These are phyloP conservation scores for Salvia splendens DNA, from an alignment of 257 asterid genomes.

Conservation along the genomic window DNA sequence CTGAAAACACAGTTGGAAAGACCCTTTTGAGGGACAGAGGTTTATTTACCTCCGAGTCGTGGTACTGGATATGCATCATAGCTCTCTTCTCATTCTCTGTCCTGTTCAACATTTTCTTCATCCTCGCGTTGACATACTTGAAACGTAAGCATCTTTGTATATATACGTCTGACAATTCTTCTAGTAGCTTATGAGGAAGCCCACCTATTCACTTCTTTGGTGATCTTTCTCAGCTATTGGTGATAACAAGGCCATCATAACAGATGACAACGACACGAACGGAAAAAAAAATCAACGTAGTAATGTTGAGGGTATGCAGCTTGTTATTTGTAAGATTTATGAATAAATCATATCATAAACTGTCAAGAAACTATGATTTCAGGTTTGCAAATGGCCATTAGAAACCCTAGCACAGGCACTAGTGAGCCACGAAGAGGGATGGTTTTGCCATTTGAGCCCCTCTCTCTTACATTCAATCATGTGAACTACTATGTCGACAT, in stretches of 20 bases:
- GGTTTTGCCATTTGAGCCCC: constrained; percentile 79
- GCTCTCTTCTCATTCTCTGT: constrained; percentile 73
- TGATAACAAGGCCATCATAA: constrained; percentile 54
- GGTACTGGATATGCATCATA: constrained; percentile 74
- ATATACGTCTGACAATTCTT: neutral
- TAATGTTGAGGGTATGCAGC: constrained; percentile 42
- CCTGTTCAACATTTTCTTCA: constrained; percentile 67
- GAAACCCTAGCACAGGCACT: constrained; percentile 27
- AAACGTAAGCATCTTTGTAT: constrained; percentile 53
- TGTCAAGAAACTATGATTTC: constrained; percentile 16
- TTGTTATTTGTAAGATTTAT: neutral
- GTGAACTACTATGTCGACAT: constrained; percentile 77
- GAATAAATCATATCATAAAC: neutral
- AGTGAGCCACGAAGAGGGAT: constrained; percentile 58
- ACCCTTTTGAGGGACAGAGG: constrained; percentile 73
- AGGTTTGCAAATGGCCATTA: constrained; percentile 56
- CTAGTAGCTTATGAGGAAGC: neutral
- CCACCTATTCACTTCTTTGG: constrained; percentile 22
- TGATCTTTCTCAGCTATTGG: constrained; percentile 57
- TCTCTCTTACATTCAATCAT: constrained; percentile 73
- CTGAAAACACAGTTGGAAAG: constrained; percentile 77
- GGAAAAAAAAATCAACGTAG: constrained; percentile 29
- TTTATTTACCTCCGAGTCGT: constrained; percentile 56
- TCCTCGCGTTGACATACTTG: constrained; percentile 66
- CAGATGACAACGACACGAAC: constrained; percentile 44